Percentiles rank a stretch among this genome's conserved stretches.
Conservation (phyloP, 2,329 filamentous ascomycete species). For the Macrophomina phaseolina region DNA sequence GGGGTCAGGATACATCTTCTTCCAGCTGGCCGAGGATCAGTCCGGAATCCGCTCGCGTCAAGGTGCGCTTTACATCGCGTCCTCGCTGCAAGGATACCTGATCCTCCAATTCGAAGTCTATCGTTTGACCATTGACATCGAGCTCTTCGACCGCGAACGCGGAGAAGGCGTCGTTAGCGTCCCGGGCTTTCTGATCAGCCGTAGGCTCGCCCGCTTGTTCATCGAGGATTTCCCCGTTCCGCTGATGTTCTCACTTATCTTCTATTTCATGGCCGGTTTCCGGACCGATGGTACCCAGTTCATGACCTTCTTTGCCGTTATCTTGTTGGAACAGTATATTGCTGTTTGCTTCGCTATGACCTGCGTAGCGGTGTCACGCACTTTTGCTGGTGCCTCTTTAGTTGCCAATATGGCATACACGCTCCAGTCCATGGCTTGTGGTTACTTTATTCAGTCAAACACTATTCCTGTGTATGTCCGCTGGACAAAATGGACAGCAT, state of each 20-base stretch:
- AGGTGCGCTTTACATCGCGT: constrained; percentile 73
- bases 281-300: constrained; percentile 68
- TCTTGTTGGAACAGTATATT: constrained; percentile 74
- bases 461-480: constrained; percentile 78
- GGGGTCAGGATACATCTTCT: constrained; percentile 59
- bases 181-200: constrained; percentile 71
- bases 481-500: constrained; percentile 74
- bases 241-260: constrained; percentile 71
- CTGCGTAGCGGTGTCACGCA: constrained; percentile 68
- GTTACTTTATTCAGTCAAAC: constrained; percentile 76
- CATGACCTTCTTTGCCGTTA: constrained; percentile 73
- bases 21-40: constrained; percentile 67
- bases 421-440: constrained; percentile 74
- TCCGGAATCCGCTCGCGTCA: constrained; percentile 75
- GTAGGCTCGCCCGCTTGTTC: constrained; percentile 70
- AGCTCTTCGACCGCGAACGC: constrained; percentile 75
- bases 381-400: constrained; percentile 73
- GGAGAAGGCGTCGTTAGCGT: constrained; percentile 75
- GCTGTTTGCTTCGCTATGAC: constrained; percentile 73
- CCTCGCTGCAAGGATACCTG: constrained; percentile 76
- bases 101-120: constrained; percentile 79
- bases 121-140: constrained; percentile 75
- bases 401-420: constrained; percentile 77
- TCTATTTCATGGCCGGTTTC: constrained; percentile 81
- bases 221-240: constrained; percentile 77